Base-by-base conservation (phyloP, 768 basidiomycete species). In the Phaeotremella skinneri region DNA sequence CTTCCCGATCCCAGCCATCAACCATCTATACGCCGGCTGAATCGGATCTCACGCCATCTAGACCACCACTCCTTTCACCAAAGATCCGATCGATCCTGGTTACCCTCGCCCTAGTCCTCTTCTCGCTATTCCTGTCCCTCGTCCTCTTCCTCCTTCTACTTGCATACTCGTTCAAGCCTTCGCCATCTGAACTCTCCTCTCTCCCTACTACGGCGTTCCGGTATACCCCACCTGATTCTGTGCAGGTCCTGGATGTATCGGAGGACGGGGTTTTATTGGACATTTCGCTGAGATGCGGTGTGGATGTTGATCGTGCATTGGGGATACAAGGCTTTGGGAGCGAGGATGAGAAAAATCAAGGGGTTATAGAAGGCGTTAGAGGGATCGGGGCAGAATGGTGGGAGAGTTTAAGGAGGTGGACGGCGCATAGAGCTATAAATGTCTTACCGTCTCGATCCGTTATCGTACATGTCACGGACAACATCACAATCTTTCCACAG, bases 161-260 rank as follows among this genome's bases (percentile, higher is more conserved):
- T 9, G 61, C 61, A 2, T 57, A 59, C 16, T 75, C 75, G 3
- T 74, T 64, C 55, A 61, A 64, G 27, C 73, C 74, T 2, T 66
- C 69, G 5, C 47, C 59, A 16, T 43, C 59, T 3, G 72, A 75
- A 47, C 27, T 66, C 9, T 64, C 62, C 2, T 26, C 61, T 4
- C 45, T 76, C n/a, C 59, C 65, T 11, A 42, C 55, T 6, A 64
- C 68, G 2, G 67, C 68, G 11, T 69, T 78, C 61, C 49, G 55
- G 3, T 75, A 69, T 56, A 51, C 63, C 5, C 55, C 57, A 6
- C 74, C 75, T 2, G 62, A 70, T 7, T 49, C 54, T 1, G 53
- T 76, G n/a, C 42, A 59, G 11, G 54, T 78, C 1, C 27, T 78
- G 42, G 74, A 76, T 53, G 56, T 78, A 25, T 68, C 69, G 0